Base-by-base conservation (phyloP, 345 rosid genomes). In the Raphanus sativus region DNA sequence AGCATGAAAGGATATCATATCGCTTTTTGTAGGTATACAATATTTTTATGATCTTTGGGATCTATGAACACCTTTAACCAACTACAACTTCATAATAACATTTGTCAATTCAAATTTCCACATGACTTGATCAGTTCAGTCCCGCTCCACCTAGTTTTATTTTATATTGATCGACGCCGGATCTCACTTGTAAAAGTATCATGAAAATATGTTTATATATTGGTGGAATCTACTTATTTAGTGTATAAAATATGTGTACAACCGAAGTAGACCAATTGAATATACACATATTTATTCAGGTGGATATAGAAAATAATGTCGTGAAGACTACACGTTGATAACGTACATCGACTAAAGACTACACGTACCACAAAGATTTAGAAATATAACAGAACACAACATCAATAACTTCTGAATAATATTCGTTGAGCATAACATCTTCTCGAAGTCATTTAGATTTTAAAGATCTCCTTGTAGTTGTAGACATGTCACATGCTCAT, bases 401-500 rank as follows among this genome's bases (percentile, higher is more conserved):
- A 75, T 36, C 15, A 48, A 48, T 48, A 50, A 55, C 34, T 10
- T 75, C 0, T 42, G 11, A 42, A 30, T 42, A 17, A 2, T 61
- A 4, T 69, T 34, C 38, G 6, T 42, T 69, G 32, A 61, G 45
- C 56, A 29, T 33, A 72, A 54, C 58, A 78, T 45, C 59, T 48
- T 1, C 38, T 6, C 6, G 58, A 54, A 55, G 66, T 64, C 16
- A 16, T 54, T 30, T 62, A 30, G 17, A 7, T 62, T n/a, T 6
- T 6, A 62, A 7, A 32, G 66, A 28, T 55, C 54, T 48, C 16
- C 6, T 30, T 13, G n/a, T 56, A 77, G 65, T 38, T 28, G 10
- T 30, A 77, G 65, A 77, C 81, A 78, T 78, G 77, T 72, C 73
- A 78, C 77, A 78, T 78, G 81, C 59, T 5, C 42, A 78, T 73